These are phyloP conservation scores for Suillus americanus DNA, from an alignment of 768 basidiomycete genomes.

Conservation along the genomic window DNA sequence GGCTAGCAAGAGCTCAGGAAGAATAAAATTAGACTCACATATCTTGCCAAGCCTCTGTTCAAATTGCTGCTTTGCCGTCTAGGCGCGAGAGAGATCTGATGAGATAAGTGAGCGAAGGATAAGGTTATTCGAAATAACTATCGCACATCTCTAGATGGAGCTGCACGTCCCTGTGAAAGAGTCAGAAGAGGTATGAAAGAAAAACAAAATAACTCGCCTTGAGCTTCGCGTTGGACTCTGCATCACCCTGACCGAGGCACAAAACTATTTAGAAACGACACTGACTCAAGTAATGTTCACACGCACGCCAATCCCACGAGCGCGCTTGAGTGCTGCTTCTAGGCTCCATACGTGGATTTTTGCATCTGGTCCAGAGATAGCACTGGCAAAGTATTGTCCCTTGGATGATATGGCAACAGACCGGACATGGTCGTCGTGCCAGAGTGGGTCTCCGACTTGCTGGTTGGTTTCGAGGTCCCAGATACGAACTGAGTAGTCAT, in stretches of 20 bases:
- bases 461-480: slow-evolving; percentile 1
- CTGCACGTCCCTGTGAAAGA: not conserved
- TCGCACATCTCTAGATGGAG: not conserved
- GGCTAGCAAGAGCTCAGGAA: not conserved
- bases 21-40: not conserved
- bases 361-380: slow-evolving; percentile 61
- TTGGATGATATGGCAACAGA: slow-evolving; percentile 77
- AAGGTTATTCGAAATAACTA: no score
- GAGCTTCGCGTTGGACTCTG: not conserved
- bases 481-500: not conserved
- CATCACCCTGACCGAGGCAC: no score
- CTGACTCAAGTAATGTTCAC: not conserved
- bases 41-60: no score
- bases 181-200: not conserved
- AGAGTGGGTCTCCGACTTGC: slow-evolving; percentile 39
- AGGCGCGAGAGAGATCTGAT: no score
- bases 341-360: slow-evolving; percentile 80
- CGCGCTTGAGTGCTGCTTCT: slow-evolving; percentile 26
- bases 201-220: not conserved
- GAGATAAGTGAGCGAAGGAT: no score
- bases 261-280: not conserved
- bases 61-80: no score
- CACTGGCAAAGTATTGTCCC: slow-evolving; percentile 77
- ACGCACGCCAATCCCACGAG: not conserved
- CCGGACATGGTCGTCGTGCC: slow-evolving; percentile 80